Evolutionary conservation across 306 rosid species (phyloP), one percentile per base, ranked within the genome.

Genomic region (Mimosa bimucronata): DNA sequence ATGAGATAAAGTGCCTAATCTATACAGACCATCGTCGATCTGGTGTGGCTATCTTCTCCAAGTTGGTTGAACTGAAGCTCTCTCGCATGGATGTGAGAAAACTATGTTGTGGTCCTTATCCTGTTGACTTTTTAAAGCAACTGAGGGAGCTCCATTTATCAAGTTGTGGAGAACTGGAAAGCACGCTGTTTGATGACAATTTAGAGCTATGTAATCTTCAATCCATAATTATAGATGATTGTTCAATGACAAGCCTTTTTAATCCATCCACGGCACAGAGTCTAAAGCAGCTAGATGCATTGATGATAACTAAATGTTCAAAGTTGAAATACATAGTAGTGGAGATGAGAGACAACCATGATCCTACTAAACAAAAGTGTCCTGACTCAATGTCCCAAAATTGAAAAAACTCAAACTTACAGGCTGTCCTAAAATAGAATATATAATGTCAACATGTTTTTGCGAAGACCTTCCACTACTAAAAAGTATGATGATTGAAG

Each of bases 221-320:
- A 16, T 66, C 48, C 9, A 66, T 66, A 18, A 0, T 0, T 0
- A 3, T 65, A 15, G 0, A 0, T 0, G 0, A 16, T 0, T 38
- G 72, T n/a, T 38, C 72, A 8, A 38, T 38, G 19, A 26, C 74
- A 57, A 34, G 29, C 41, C 77, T 80, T 0, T 42, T 77, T 74
- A n/a, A 53, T 30, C 57, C 0, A 67, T 71, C 8, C 3, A 40
- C 69, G 28, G 71, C 78, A 65, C 62, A 19, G 9, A 44, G 25
- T 76, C 23, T 84, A 50, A 69, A 50, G n/a, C 61, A 75, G 0
- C 48, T 84, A 16, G 74, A 71, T 58, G 11, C 2, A 2, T 28
- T 80, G 48, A 0, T 52, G 28, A 45, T 79, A 40, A 0, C 0
- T 0, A 2, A 1, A 0, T 79, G 84, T 55, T 9, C 6, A 38